Percentiles rank a stretch among this genome's conserved stretches.
phyloP scores from a whole-genome alignment of 2,329 filamentous ascomycete species.

The Xylariaceae sp. region DNA sequence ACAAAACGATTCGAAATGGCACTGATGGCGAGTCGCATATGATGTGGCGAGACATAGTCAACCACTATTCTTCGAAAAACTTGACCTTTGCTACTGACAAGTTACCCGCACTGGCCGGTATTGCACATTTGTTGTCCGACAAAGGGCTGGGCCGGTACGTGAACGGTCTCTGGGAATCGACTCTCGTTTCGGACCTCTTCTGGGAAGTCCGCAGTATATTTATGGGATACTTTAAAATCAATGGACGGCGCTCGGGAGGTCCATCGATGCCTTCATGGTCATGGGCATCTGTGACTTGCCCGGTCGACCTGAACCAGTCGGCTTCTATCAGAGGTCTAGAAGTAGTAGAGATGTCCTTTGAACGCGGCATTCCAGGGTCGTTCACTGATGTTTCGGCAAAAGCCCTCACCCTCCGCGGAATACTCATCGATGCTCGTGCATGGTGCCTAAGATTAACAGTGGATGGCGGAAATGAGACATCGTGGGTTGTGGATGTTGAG shows the following conservation, averaged over 20 bases:
- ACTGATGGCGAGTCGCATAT: neutral
- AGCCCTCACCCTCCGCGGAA: neutral
- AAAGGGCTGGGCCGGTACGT: constrained; percentile 18
- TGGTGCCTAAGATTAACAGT: neutral
- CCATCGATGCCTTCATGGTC: constrained; percentile 21
- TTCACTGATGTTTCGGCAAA: neutral
- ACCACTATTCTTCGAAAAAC: constrained; percentile 15
- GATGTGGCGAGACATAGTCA: constrained; percentile 18
- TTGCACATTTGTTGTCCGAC: constrained; percentile 15
- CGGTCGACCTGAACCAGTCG: neutral
- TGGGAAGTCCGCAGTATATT: constrained; percentile 6
- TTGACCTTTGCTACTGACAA: constrained; percentile 19
- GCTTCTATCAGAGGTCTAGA: constrained; percentile 6
- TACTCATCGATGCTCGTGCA: neutral
- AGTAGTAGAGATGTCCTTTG: constrained; percentile 6
- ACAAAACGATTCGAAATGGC: constrained; percentile 3
- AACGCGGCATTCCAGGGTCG: neutral
- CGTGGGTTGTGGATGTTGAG: neutral
- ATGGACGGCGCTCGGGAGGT: constrained; percentile 10
- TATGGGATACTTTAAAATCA: constrained; percentile 1
- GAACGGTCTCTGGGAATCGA: constrained; percentile 20
- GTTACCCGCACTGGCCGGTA: constrained; percentile 21
- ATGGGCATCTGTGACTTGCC: constrained; percentile 20
- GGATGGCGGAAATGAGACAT: neutral
- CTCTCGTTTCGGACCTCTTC: constrained; percentile 17